A percentile compares a stretch with the other conserved stretches of the same genome.
Evolutionary conservation across 2,329 filamentous ascomycete genomes (phyloP).

Genomic region (Teratosphaeria nubilosa): DNA sequence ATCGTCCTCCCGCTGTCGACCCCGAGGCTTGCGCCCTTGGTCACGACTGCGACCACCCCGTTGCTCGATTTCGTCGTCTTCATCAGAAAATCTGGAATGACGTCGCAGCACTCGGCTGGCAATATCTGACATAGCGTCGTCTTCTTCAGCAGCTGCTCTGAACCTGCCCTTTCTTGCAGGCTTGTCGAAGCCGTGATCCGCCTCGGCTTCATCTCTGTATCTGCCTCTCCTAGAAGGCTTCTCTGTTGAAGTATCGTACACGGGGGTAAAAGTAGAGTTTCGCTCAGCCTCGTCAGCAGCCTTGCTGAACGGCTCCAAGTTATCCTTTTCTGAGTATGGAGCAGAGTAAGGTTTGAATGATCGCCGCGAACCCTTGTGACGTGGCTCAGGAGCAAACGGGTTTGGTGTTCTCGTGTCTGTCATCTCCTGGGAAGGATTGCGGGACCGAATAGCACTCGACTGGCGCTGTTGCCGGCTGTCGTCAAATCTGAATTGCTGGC

Average conservation of each 20-base stretch:
- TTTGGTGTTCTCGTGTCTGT: background rate
- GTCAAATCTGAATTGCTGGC: background rate
- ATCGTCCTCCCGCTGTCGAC: background rate
- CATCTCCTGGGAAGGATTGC: background rate
- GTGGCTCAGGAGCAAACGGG: background rate
- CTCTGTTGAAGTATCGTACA: background rate
- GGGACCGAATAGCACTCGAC: background rate
- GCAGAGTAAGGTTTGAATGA: background rate
- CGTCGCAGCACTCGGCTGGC: background rate
- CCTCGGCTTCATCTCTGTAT: background rate
- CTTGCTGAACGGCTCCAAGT: background rate
- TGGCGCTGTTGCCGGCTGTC: background rate
- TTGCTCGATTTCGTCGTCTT: background rate
- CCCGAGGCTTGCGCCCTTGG: background rate
- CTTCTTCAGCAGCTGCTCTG: background rate
- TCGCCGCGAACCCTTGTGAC: background rate
- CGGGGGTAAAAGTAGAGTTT: constrained; percentile 6
- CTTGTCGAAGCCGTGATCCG: background rate
- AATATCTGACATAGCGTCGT: background rate
- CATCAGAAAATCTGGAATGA: background rate
- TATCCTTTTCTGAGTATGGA: background rate
- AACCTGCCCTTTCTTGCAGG: background rate
- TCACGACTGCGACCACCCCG: background rate
- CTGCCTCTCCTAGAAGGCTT: background rate
- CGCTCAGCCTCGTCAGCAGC: background rate